Conservation (phyloP, 2,329 filamentous ascomycete species). For the Colletotrichum cereale region DNA sequence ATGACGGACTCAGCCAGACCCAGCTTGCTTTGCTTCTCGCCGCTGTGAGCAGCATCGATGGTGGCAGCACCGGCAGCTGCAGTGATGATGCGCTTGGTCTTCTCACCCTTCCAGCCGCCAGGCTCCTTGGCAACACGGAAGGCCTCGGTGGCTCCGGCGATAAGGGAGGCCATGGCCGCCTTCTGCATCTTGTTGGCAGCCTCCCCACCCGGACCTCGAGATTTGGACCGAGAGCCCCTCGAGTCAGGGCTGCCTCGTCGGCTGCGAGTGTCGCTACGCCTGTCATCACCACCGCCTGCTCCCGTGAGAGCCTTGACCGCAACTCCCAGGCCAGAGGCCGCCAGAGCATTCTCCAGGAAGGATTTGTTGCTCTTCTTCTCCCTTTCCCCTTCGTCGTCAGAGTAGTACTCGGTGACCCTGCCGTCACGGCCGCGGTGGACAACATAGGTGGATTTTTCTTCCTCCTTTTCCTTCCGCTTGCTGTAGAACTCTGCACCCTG, state of each 20-base stretch:
- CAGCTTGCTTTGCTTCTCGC: conserved; percentile 81
- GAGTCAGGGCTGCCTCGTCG: conserved; percentile 54
- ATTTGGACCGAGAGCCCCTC: conserved; percentile 65
- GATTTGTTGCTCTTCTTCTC: conserved; percentile 73
- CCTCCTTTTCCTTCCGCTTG: conserved; percentile 68
- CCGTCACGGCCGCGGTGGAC: conserved; percentile 68
- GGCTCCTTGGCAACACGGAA: conserved; percentile 91
- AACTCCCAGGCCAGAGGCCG: conserved; percentile 71
- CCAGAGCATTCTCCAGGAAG: conserved; percentile 73
- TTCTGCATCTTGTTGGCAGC: conserved; percentile 77
- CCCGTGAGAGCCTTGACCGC: conserved; percentile 72
- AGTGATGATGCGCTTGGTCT: conserved; percentile 91
- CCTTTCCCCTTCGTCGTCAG: conserved; percentile 67
- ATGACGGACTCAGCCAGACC: conserved; percentile 89
- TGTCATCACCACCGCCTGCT: conserved; percentile 58
- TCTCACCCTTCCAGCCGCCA: conserved; percentile 89
- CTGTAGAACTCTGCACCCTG: conserved; percentile 73
- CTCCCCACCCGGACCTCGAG: conserved; percentile 61
- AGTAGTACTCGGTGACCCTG: conserved; percentile 66
- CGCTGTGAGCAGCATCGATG: conserved; percentile 82
- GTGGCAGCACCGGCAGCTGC: conserved; percentile 88
- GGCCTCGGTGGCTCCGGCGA: conserved; percentile 91
- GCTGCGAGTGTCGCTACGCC: conserved; percentile 50
- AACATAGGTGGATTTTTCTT: conserved; percentile 66
- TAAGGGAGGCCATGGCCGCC: conserved; percentile 89